These are phyloP conservation scores for Mrakia hoshinonis DNA, from an alignment of 768 basidiomycete genomes.

Conservation along the genomic window DNA sequence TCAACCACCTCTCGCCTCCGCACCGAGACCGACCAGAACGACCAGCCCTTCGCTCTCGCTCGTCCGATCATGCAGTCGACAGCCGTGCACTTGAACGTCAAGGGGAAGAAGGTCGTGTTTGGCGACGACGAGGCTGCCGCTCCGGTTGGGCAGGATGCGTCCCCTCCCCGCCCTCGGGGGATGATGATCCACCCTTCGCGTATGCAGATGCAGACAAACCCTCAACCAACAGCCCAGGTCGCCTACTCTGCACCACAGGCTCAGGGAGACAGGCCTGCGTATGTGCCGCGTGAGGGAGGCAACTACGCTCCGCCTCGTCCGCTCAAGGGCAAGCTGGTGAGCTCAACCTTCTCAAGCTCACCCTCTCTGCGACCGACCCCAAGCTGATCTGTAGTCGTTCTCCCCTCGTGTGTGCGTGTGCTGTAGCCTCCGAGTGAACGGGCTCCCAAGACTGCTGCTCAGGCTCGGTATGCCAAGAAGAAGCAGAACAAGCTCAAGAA, in stretches of 20 bases:
- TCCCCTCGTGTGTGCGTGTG: too few relatives aligned
- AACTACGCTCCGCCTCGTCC: neutral
- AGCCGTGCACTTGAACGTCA: neutral
- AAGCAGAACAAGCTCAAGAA: constrained; percentile 27
- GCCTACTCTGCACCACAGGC: neutral
- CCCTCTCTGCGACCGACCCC: neutral
- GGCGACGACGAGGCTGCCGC: neutral
- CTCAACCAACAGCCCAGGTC: neutral
- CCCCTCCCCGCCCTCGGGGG: constrained; percentile 1
- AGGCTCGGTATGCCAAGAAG: constrained; percentile 28
- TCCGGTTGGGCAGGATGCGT: neutral
- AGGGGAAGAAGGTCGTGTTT: constrained; percentile 12
- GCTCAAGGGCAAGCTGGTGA: neutral
- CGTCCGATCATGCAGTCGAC: neutral
- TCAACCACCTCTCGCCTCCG: too few relatives aligned
- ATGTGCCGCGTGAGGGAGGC: neutral
- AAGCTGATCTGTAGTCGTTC: too few relatives aligned
- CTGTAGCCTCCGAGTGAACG: neutral
- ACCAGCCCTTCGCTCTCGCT: neutral
- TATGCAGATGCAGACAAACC: neutral
- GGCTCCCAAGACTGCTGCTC: constrained; percentile 23
- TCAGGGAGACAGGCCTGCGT: neutral
- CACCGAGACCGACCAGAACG: too few relatives aligned
- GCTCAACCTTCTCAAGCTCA: neutral
- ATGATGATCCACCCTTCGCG: neutral